These are phyloP conservation scores for Sporobolomyces phaffii DNA, from an alignment of 768 basidiomycete species.

Conservation along the genomic window DNA sequence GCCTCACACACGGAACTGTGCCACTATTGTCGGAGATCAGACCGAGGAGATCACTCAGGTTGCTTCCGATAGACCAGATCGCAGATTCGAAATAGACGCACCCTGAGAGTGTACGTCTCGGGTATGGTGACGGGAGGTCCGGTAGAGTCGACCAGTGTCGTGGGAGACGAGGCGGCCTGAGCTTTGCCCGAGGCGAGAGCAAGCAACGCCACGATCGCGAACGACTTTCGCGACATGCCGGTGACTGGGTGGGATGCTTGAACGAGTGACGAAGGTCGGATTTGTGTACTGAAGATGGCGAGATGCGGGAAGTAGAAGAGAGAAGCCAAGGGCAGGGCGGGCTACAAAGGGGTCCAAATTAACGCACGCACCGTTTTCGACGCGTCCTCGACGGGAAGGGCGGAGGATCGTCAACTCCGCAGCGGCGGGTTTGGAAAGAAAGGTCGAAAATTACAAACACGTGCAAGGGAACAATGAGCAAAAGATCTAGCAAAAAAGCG, in stretches of 20 bases:
- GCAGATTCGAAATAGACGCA: too few relatives aligned
- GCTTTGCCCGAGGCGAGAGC: background rate
- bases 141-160: background rate
- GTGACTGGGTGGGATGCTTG: background rate
- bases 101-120: background rate
- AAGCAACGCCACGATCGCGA: background rate
- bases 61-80: too few relatives aligned
- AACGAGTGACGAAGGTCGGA: conserved; percentile 2
- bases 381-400: background rate
- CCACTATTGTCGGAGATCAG: too few relatives aligned
- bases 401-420: background rate
- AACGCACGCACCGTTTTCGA: too few relatives aligned
- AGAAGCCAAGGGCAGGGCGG: background rate
- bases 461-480: too few relatives aligned
- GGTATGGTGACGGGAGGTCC: background rate
- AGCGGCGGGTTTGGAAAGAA: too few relatives aligned
- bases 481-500: background rate
- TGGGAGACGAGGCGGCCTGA: background rate
- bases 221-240: background rate
- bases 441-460: background rate
- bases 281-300: background rate
- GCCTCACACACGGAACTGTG: background rate
- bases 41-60: too few relatives aligned
- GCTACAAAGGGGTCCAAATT: background rate
- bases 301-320: background rate